phyloP scores from a whole-genome alignment of 1,139 yeast genomes.

The Suhomyces chickasaworum region DNA sequence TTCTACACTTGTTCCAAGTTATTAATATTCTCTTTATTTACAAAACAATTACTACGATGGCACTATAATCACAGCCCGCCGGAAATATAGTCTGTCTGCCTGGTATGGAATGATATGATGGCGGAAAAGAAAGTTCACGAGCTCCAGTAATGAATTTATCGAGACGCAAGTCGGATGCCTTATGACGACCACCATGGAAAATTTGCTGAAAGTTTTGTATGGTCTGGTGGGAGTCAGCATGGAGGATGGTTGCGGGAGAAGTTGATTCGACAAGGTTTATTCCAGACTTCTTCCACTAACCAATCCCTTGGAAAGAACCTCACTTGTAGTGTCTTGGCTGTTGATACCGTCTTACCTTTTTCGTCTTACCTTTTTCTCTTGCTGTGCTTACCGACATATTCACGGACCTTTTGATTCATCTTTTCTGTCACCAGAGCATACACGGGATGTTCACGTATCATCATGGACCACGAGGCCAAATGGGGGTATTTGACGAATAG shows the following conservation, averaged over 20 bases:
- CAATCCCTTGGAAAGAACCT: too few relatives aligned
- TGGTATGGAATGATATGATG: too few relatives aligned
- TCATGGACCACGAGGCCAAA: slow-evolving; percentile 42
- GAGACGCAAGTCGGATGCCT: slow-evolving; percentile 86
- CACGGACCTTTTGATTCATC: slow-evolving; percentile 29
- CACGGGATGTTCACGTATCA: slow-evolving; percentile 37
- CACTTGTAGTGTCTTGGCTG: too few relatives aligned
- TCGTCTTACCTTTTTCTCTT: slow-evolving; percentile 4
- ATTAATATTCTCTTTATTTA: not conserved
- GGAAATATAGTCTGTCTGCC: not conserved
- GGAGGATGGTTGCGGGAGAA: too few relatives aligned
- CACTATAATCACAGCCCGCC: not conserved
- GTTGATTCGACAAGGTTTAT: too few relatives aligned
- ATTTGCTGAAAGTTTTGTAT: slow-evolving; percentile 97
- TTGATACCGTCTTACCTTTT: too few relatives aligned
- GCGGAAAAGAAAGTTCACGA: slow-evolving; percentile 49
- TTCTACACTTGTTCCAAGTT: too few relatives aligned
- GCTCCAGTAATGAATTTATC: slow-evolving; percentile 79
- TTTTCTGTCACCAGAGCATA: slow-evolving; percentile 31
- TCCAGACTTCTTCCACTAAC: too few relatives aligned
- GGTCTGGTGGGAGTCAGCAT: too few relatives aligned
- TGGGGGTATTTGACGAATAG: slow-evolving; percentile 34
- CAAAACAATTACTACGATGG: not conserved
- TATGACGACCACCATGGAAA: slow-evolving; percentile 88
- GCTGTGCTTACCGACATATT: slow-evolving; percentile 11